These are phyloP conservation scores for Xanthoconium separans DNA, from an alignment of 1,284 basidiomycete species.

Conservation along the genomic window DNA sequence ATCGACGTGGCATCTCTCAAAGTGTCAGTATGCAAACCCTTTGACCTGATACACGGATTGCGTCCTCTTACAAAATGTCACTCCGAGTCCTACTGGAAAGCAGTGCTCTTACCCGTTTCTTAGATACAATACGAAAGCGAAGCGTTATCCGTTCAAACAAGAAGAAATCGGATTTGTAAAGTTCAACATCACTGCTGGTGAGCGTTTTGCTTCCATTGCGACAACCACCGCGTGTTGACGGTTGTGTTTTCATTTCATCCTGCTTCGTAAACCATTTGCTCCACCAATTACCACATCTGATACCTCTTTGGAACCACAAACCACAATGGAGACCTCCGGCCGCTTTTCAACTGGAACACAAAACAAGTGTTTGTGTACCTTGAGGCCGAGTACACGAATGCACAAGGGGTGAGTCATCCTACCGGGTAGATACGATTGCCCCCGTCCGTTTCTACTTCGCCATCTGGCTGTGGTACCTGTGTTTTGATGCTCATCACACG, in stretches of 20 bases:
- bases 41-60: neutral
- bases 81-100: conserved; percentile 7
- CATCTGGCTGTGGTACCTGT: conserved; percentile 5
- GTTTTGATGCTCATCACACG: conserved; percentile 6
- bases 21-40: conserved; percentile 50
- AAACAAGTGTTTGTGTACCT: conserved; percentile 90
- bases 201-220: conserved; percentile 31
- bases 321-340: conserved; percentile 59
- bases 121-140: conserved; percentile 56
- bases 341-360: conserved; percentile 92
- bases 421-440: conserved; percentile 8
- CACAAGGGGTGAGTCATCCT: conserved; percentile 58
- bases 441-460: conserved; percentile 5
- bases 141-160: conserved; percentile 53
- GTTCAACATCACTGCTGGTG: conserved; percentile 78
- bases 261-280: conserved; percentile 12
- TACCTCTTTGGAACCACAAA: neutral
- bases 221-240: conserved; percentile 24
- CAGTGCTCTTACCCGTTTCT: neutral
- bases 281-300: conserved; percentile 23
- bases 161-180: conserved; percentile 75
- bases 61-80: conserved; percentile 4
- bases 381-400: conserved; percentile 74
- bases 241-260: conserved; percentile 28
- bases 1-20: conserved; percentile 62